Conservation (phyloP, 805 yeast genomes). For the Candida rishiriensis region DNA sequence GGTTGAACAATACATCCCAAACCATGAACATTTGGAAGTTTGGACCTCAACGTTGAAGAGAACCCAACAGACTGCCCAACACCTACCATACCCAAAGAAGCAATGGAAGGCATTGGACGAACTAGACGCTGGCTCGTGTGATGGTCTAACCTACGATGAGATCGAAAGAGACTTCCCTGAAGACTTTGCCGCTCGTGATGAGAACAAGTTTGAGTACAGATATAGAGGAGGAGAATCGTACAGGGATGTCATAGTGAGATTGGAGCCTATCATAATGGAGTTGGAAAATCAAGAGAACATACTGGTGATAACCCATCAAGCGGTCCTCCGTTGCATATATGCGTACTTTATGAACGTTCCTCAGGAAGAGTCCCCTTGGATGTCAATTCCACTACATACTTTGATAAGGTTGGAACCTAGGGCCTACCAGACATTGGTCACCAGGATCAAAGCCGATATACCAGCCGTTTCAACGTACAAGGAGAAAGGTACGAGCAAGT, state of each 20-base stretch:
- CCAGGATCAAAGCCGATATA: slow-evolving; percentile 88
- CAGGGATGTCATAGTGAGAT: slow-evolving; percentile 87
- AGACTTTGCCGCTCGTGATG: slow-evolving; percentile 94
- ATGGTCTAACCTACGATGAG: slow-evolving; percentile 94
- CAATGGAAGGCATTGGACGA: slow-evolving; percentile 98
- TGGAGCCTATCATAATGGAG: slow-evolving; percentile 98
- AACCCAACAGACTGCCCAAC: slow-evolving; percentile 89
- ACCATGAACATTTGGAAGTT: slow-evolving; percentile 68
- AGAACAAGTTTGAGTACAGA: slow-evolving; percentile 90
- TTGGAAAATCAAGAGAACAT: slow-evolving; percentile 95
- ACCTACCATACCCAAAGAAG: slow-evolving; percentile 73
- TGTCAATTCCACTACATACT: slow-evolving; percentile 96
- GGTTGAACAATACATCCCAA: slow-evolving; percentile 59
- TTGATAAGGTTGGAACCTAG: slow-evolving; percentile 92
- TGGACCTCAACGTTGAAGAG: slow-evolving; percentile 94
- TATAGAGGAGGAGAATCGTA: slow-evolving; percentile 97
- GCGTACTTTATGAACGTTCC: slow-evolving; percentile 99
- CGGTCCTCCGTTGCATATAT: slow-evolving; percentile 91
- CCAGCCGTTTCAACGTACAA: slow-evolving; percentile 98
- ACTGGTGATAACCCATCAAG: slow-evolving; percentile 94
- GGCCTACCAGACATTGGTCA: slow-evolving; percentile 84
- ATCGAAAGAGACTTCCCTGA: slow-evolving; percentile 83
- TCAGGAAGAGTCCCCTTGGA: slow-evolving; percentile 97
- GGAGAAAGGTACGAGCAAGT: slow-evolving; percentile 80
- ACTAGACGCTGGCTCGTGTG: slow-evolving; percentile 96